Conservation (phyloP, 768 basidiomycete species). For the Agrocybe chaxingu region DNA sequence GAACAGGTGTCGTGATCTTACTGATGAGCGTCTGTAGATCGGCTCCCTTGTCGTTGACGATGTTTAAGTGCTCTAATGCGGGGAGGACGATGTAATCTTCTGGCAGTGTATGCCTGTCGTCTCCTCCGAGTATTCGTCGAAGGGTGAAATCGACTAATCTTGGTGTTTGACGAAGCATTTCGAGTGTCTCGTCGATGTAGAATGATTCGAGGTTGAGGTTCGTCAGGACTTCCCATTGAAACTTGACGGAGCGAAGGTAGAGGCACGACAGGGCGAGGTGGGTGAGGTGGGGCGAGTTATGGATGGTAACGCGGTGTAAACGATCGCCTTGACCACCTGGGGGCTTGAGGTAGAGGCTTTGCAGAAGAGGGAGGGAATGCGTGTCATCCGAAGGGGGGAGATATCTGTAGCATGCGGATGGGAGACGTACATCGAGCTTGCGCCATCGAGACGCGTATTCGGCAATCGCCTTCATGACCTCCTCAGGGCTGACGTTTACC, state of each 20-base stretch:
- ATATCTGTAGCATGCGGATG: conserved; percentile 14
- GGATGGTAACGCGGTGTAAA: conserved; percentile 10
- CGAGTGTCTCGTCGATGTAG: conserved; percentile 18
- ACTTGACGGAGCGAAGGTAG: conserved; percentile 16
- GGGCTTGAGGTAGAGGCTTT: conserved; percentile 13
- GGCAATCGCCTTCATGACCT: conserved; percentile 13
- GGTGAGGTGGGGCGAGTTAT: conserved; percentile 9
- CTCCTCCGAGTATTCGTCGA: conserved; percentile 14
- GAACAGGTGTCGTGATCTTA: conserved; percentile 13
- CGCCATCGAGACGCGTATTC: conserved; percentile 12
- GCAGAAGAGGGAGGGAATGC: conserved; percentile 10
- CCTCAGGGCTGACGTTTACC: conserved; percentile 11
- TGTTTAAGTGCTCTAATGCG: conserved; percentile 9
- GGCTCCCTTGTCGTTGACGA: conserved; percentile 17
- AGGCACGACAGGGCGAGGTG: conserved; percentile 15
- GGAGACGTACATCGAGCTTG: conserved; percentile 15
- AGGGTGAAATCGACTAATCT: conserved; percentile 9
- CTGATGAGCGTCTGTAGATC: conserved; percentile 11
- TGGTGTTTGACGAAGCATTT: conserved; percentile 16
- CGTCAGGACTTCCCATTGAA: conserved; percentile 13
- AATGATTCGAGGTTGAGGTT: conserved; percentile 18
- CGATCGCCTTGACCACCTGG: conserved; percentile 18
- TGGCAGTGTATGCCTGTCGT: conserved; percentile 16
- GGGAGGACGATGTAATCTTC: conserved; percentile 10
- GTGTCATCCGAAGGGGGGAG: conserved; percentile 12